Percentiles rank a stretch among this genome's conserved stretches.
These are phyloP conservation scores for Tetradesmus lagerheimii DNA, from an alignment of 139 green algal species.

Conservation along the genomic window DNA sequence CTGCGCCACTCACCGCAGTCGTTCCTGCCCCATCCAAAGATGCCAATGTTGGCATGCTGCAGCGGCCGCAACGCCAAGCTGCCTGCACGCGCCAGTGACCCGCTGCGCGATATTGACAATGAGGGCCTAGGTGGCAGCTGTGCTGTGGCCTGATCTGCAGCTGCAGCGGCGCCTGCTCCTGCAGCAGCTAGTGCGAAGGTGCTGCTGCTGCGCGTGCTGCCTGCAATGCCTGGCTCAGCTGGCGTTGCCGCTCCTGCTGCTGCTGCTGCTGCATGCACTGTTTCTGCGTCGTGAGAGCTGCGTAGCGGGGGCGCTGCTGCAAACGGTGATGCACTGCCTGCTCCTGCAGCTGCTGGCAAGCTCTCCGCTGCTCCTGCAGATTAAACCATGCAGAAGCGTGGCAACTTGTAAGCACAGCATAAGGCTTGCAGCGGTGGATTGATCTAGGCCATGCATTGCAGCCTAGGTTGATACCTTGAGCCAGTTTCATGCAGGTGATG, in stretches of 20 bases:
- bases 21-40: constrained; percentile 36
- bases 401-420: background rate
- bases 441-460: too few species aligned
- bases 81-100: background rate
- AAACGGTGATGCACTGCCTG: constrained; percentile 2
- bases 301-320: constrained; percentile 16
- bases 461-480: too few species aligned
- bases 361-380: background rate
- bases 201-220: background rate
- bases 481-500: background rate
- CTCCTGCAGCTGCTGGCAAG: background rate
- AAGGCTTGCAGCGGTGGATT: too few species aligned
- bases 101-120: background rate
- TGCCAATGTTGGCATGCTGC: background rate
- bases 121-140: constrained; percentile 2
- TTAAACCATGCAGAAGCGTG: background rate
- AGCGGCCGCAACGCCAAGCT: background rate
- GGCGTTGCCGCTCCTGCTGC: background rate
- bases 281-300: background rate
- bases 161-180: background rate
- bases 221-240: background rate
- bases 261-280: constrained; percentile 11
- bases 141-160: background rate
- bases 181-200: background rate
- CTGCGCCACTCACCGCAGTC: constrained; percentile 38